These are phyloP conservation scores for Astragalus membranaceus DNA, from an alignment of 306 rosid species.

Conservation along the genomic window DNA sequence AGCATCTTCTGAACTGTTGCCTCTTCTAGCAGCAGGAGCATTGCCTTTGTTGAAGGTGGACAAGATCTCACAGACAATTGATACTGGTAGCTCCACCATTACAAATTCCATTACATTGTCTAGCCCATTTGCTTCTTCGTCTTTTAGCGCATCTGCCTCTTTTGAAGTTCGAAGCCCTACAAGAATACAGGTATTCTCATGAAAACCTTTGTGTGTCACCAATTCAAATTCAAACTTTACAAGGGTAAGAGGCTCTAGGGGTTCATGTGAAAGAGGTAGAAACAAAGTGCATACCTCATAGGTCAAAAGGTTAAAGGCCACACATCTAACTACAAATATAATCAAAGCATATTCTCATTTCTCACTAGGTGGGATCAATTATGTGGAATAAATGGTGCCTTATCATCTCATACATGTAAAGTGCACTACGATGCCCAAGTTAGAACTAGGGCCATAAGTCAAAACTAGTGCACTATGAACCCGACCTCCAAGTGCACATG, in stretches of 20 bases:
- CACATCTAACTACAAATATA: not conserved
- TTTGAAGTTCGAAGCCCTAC: slow-evolving; percentile 88
- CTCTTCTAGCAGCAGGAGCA: slow-evolving; percentile 79
- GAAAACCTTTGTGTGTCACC: slow-evolving; percentile 1
- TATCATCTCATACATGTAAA: not conserved
- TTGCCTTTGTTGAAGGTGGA: slow-evolving; percentile 71
- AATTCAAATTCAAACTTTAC: not conserved
- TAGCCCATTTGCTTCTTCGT: slow-evolving; percentile 52
- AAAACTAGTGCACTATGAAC: no score
- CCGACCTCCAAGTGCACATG: no score
- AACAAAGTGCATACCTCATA: not conserved
- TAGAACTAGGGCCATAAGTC: no score
- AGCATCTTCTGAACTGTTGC: slow-evolving; percentile 84
- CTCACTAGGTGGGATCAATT: not conserved
- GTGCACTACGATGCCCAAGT: no score
- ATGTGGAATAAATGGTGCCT: not conserved
- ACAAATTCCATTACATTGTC: slow-evolving; percentile 67
- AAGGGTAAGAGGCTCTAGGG: not conserved
- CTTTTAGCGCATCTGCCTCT: slow-evolving; percentile 82
- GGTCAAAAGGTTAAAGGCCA: not conserved
- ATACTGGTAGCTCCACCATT: slow-evolving; percentile 40
- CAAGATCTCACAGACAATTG: slow-evolving; percentile 69
- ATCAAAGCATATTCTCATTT: not conserved
- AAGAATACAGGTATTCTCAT: slow-evolving; percentile 70
- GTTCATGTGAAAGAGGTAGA: not conserved